These are phyloP conservation scores for Nematocida displodere DNA, from an alignment of 371 early-diverging fungal species.

Conservation along the genomic window DNA sequence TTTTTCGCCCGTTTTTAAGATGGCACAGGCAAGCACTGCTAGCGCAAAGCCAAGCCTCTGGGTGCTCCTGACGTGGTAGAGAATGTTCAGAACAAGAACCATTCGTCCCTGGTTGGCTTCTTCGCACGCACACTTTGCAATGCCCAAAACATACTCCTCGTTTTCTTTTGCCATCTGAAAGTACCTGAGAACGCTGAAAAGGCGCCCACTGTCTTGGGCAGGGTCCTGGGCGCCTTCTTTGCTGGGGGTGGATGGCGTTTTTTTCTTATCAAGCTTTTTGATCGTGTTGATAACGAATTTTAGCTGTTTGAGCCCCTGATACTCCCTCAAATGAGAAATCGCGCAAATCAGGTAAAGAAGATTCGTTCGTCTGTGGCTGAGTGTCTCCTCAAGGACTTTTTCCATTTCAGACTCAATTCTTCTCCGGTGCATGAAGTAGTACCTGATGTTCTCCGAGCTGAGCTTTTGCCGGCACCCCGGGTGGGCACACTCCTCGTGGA, in stretches of 20 bases:
- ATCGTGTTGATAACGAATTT: conserved; percentile 16
- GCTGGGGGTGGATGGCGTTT: not conserved
- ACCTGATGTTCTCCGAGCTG: not conserved
- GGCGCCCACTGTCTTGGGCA: no score
- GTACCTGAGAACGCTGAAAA: conserved; percentile 5
- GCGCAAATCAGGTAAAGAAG: not conserved
- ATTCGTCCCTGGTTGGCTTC: not conserved
- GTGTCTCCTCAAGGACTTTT: not conserved
- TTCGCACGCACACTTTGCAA: conserved; percentile 7
- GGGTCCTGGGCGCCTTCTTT: not conserved
- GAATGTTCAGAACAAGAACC: conserved; percentile 23
- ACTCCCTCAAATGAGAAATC: not conserved
- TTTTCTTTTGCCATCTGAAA: conserved; percentile 6
- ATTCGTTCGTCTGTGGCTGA: not conserved
- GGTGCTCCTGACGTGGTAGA: conserved; percentile 3
- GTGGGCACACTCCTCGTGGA: not conserved
- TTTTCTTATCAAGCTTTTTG: conserved; percentile 32
- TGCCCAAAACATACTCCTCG: conserved; percentile 28
- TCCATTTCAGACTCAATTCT: conserved; percentile 34
- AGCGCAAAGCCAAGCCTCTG: conserved; percentile 23
- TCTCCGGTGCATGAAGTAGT: conserved; percentile 26
- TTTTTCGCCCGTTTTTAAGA: not conserved
- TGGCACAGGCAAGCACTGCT: conserved; percentile 8
- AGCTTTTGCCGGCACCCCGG: not conserved
- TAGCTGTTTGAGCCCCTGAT: not conserved